A percentile compares a stretch with the other conserved stretches of the same genome.
Conservation (phyloP, 768 basidiomycete species). For the Auricularia sp. region DNA sequence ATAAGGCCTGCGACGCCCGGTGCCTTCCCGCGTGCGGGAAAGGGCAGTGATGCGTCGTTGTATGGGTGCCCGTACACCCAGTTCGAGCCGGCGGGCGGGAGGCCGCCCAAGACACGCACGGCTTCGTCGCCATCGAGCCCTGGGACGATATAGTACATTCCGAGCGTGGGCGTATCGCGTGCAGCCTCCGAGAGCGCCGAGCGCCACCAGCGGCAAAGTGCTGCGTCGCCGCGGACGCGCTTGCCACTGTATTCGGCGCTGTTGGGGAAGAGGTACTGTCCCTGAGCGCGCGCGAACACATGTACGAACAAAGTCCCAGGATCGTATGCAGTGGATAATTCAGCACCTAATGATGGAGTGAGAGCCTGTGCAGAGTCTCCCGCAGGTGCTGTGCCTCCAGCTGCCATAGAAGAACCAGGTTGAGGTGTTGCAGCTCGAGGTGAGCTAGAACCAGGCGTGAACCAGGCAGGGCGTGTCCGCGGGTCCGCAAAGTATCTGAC, state of each 20-base stretch:
- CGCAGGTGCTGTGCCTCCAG: constrained; percentile 27
- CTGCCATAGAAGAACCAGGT: too few species aligned
- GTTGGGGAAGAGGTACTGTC: constrained; percentile 90
- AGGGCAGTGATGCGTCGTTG: constrained; percentile 29
- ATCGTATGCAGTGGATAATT: constrained; percentile 35
- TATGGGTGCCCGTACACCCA: constrained; percentile 85
- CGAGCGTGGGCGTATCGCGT: constrained; percentile 21
- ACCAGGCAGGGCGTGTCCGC: constrained; percentile 38
- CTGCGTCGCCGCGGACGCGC: constrained; percentile 61
- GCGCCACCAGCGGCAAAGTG: constrained; percentile 91
- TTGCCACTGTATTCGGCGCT: constrained; percentile 63
- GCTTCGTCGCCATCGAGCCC: constrained; percentile 64
- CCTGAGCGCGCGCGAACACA: constrained; percentile 82
- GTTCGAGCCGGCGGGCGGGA: constrained; percentile 6
- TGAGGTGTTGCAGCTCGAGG: too few species aligned
- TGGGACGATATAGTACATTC: constrained; percentile 52
- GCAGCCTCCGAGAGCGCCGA: constrained; percentile 53
- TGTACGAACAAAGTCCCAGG: constrained; percentile 34
- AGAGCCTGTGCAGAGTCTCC: too few species aligned
- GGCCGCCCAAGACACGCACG: constrained; percentile 35
- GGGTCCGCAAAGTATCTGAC: constrained; percentile 55
- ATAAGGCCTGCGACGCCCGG: constrained; percentile 40
- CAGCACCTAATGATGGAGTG: too few species aligned
- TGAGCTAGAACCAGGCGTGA: too few species aligned
- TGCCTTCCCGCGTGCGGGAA: constrained; percentile 38